A percentile compares a stretch with the other conserved stretches of the same genome.
Conservation (phyloP, 148 eudicot species). For the Selenicereus undatus region DNA sequence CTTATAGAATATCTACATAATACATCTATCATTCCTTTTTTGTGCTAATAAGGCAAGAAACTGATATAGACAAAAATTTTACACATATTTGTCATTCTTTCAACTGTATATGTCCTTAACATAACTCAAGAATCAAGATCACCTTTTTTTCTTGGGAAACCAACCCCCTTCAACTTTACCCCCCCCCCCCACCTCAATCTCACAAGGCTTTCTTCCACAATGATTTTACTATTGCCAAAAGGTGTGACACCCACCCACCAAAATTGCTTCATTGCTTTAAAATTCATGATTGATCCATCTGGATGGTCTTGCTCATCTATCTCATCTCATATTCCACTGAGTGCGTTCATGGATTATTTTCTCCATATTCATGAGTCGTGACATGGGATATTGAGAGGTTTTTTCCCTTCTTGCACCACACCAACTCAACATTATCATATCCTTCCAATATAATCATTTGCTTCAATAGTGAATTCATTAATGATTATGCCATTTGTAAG, state of each 20-base stretch:
- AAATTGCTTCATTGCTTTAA: neutral
- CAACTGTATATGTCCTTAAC: slow-evolving; percentile 25
- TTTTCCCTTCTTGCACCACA: neutral
- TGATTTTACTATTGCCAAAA: slow-evolving; percentile 34
- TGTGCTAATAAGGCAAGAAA: too few relatives aligned
- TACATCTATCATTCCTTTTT: too few relatives aligned
- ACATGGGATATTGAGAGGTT: slow-evolving; percentile 7
- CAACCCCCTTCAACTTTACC: neutral
- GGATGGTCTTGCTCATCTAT: neutral
- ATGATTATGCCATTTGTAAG: slow-evolving; percentile 4
- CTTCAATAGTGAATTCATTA: slow-evolving; percentile 30
- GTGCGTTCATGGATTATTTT: slow-evolving; percentile 1
- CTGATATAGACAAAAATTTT: too few relatives aligned
- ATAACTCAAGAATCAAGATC: neutral
- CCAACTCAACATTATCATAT: slow-evolving; percentile 26
- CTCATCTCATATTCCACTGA: neutral
- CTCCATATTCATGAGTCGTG: neutral
- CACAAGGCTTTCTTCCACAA: slow-evolving; percentile 1
- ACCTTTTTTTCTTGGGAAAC: neutral
- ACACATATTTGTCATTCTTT: too few relatives aligned
- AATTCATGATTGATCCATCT: slow-evolving; percentile 1
- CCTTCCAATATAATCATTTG: slow-evolving; percentile 27
- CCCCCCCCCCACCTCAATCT: neutral
- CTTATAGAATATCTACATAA: neutral
- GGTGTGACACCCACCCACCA: slow-evolving; percentile 32